Conservation (phyloP, 148 eudicot genomes). For the Silene uniflora region DNA sequence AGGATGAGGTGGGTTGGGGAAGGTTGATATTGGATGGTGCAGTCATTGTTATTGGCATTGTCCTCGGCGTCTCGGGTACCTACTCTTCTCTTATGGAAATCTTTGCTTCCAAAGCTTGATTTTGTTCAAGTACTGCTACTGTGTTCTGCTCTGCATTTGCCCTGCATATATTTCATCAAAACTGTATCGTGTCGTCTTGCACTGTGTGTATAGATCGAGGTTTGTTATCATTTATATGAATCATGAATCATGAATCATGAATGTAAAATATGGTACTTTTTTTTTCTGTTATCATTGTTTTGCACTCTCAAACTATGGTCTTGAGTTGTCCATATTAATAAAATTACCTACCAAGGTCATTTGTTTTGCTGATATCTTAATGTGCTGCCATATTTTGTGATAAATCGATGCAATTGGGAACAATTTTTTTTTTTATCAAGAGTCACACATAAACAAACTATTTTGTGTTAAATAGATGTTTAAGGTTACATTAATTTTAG, state of each 20-base stretch:
- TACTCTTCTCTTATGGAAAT: slow-evolving; percentile 58
- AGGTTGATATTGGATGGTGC: slow-evolving; percentile 35
- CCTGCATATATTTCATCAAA: not conserved
- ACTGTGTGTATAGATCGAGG: slow-evolving; percentile 13
- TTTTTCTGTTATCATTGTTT: slow-evolving; percentile 5
- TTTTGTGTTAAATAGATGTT: no score
- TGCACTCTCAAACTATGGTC: no score
- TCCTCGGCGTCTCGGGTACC: slow-evolving; percentile 59
- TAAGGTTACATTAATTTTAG: no score
- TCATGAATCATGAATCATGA: slow-evolving; percentile 1
- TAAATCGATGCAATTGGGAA: no score
- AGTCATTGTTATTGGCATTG: slow-evolving; percentile 47
- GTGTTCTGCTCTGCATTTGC: not conserved
- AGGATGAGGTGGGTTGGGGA: slow-evolving; percentile 46
- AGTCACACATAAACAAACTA: no score
- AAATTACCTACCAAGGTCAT: no score
- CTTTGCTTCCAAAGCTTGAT: slow-evolving; percentile 41
- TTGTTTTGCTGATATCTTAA: no score
- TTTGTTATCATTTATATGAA: slow-evolving; percentile 1
- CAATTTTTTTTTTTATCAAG: no score
- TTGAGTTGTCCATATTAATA: no score
- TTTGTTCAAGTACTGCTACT: not conserved
- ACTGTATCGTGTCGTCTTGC: slow-evolving; percentile 14
- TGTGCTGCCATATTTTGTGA: no score
- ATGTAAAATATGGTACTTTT: slow-evolving; percentile 14